phyloP scores from a whole-genome alignment of 2,329 filamentous ascomycete genomes.

The Berkeleyomyces rouxiae region DNA sequence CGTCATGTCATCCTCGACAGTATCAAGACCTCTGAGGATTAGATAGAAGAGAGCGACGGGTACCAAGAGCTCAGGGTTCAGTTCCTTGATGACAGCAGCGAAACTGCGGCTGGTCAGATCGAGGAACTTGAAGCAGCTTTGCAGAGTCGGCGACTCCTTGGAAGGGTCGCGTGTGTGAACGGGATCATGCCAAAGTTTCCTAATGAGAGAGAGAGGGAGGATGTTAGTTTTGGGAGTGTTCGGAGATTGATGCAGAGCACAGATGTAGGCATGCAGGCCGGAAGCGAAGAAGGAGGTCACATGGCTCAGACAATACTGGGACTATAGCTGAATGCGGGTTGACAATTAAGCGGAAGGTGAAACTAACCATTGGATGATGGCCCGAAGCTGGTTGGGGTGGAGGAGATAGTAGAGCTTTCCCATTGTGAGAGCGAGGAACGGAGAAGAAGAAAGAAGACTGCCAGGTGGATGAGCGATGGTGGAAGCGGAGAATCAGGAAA shows the following conservation, averaged over 20 bases:
- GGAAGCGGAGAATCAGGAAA: not conserved
- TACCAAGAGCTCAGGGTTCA: slow-evolving; percentile 83
- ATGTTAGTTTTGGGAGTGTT: not conserved
- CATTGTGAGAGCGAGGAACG: slow-evolving; percentile 28
- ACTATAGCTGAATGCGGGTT: not conserved
- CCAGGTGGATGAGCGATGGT: not conserved
- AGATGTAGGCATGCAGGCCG: not conserved
- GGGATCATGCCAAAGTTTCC: slow-evolving; percentile 94
- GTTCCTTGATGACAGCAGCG: slow-evolving; percentile 79
- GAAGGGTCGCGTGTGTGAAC: slow-evolving; percentile 66
- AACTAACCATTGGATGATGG: slow-evolving; percentile 74
- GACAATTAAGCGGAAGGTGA: not conserved
- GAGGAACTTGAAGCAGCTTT: slow-evolving; percentile 74
- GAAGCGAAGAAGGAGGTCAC: not conserved
- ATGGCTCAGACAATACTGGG: not conserved
- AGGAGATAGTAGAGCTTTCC: slow-evolving; percentile 52
- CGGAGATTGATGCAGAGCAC: slow-evolving; percentile 1
- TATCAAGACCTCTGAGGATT: slow-evolving; percentile 78
- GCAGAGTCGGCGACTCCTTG: slow-evolving; percentile 58
- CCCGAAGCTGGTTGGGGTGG: slow-evolving; percentile 62
- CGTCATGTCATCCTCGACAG: slow-evolving; percentile 98
- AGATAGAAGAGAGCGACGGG: slow-evolving; percentile 89
- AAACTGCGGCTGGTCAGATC: slow-evolving; percentile 87
- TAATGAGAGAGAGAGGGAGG: slow-evolving; percentile 22
- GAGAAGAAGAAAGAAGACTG: not conserved